Evolutionary conservation across 2,329 filamentous ascomycete genomes (phyloP), one percentile per base, ranked within the genome.

Genomic region (Monilinia polystroma): DNA sequence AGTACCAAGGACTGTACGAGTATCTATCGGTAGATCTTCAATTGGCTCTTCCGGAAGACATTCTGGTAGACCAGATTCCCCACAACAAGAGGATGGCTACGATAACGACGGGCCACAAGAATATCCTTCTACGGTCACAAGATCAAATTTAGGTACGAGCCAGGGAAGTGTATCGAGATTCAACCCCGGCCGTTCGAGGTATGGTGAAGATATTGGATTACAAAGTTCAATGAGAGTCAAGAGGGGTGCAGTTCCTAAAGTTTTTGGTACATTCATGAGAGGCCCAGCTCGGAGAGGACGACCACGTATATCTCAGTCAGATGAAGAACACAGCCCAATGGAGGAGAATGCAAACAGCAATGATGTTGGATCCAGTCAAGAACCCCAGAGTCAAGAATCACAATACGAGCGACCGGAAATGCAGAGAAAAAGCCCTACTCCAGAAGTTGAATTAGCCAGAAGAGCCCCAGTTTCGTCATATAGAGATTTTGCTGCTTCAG

Each of bases 211-310:
- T 45, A 79, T 80, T 45, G 88, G 85, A 18, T 80, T 87, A 1
- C 90, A 91, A 68, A 88, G 89, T 72, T 92, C 91, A 0, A 86
- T 93, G 82, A 85, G 92, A 6, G 82, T 93, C 67, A 94, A 93
- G 78, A 83, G 91, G 68, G 85, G 92, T 18, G 89, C 89, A 20
- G 56, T 66, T 45, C 64, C 64, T 14, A 91, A 91, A 77, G 82
- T 90, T 10, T 86, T 89, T 2, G 92, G 91, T 1, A 90, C 87
- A 68, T 93, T 94, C 71, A 80, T 95, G 29, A 92, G 90, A 72
- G 91, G 90, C 0, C 92, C 92, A 38, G 90, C 92, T 26, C 85
- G 92, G 65, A 84, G 92, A 71, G 92, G 91, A 35, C 84, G 90
- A 69, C 83, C 88, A 70, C 81, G 87, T 67, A 84, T 84, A 45